Base-by-base conservation (phyloP, 805 yeast genomes). In the Nakazawaea populi region DNA sequence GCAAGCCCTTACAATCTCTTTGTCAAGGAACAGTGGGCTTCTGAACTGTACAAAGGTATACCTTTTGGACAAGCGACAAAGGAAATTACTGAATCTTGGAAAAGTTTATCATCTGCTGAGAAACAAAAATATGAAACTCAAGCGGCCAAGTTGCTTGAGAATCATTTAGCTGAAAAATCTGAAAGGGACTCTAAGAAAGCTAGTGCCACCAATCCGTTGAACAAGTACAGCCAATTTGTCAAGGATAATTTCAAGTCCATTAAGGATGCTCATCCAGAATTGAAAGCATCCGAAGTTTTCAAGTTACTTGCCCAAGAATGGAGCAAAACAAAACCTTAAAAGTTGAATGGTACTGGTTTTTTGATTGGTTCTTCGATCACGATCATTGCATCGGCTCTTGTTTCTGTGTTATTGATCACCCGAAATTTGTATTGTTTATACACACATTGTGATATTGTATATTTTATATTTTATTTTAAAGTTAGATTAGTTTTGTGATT, bases 251-350 rank as follows among this genome's bases (percentile, higher is more conserved):
- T 32, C 36, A 14, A 44, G 5, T 32, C 18, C 11, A 9, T 32
- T 32, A 44, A 39, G 18, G 5, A 12, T 9, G 40, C 31, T 1
- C 12, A 49, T 14, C 52, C 52, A 32, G 47, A 24, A 14, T 4
- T 38, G 12, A 3, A 24, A 5, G 10, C n/a, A 4, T 4, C 39
- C 4, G 48, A 49, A 8, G 24, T 49, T 12, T 35, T 49, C 18
- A 44, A 44, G 36, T 5, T 44, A 37, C 24, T 49, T 39, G 52
- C 48, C 3, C 40, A 30, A 6, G 35, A 43, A 39, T 49, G 52
- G 52, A 18, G 27, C 37, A 37, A 28, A 48, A 9, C n/a, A 32
- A 24, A 14, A 32, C 1, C 27, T 10, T 41, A 24, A 8, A 9
- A 32, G 11, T 32, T 32, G 11, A 11, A 32, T 32, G 35, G 24